Percentiles rank a stretch among this genome's conserved stretches.
Conservation (phyloP, 768 basidiomycete species). For the Boletus huronensis region DNA sequence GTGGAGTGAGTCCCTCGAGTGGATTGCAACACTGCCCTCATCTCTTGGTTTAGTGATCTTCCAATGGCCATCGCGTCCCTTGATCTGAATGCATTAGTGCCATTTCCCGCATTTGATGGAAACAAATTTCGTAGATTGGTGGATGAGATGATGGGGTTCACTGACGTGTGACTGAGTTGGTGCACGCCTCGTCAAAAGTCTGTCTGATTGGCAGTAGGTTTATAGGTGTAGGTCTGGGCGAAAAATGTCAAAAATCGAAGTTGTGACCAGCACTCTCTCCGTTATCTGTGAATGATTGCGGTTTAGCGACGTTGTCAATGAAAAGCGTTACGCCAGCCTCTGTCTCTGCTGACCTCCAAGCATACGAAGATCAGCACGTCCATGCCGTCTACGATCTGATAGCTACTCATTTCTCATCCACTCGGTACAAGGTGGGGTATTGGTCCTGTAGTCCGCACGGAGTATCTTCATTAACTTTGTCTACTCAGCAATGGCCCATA, state of each 20-base stretch:
- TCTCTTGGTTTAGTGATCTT: slow-evolving; percentile 42
- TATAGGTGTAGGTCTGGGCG: no score
- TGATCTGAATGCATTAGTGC: slow-evolving; percentile 41
- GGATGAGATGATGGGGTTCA: slow-evolving; percentile 79
- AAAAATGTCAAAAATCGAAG: no score
- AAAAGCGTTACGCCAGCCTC: slow-evolving; percentile 37
- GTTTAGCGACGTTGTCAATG: slow-evolving; percentile 8
- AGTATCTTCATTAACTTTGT: neutral
- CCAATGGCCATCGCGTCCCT: slow-evolving; percentile 51
- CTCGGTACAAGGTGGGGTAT: slow-evolving; percentile 72
- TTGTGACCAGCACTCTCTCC: neutral
- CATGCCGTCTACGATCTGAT: slow-evolving; percentile 84
- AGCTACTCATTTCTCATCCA: slow-evolving; percentile 83
- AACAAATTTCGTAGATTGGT: slow-evolving; percentile 62
- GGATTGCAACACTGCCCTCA: slow-evolving; percentile 4
- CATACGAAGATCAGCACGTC: slow-evolving; percentile 72
- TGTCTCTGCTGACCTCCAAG: slow-evolving; percentile 47
- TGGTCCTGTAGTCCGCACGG: neutral
- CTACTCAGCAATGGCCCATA: slow-evolving; percentile 81
- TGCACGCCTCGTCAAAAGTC: no score
- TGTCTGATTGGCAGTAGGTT: no score
- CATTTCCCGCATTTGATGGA: slow-evolving; percentile 69
- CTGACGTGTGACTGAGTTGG: slow-evolving; percentile 23
- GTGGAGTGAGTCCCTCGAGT: slow-evolving; percentile 47
- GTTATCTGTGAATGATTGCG: neutral